Evolutionary conservation across 257 asterid genomes (phyloP).

Genomic region (Capsicum rhomboideum): DNA sequence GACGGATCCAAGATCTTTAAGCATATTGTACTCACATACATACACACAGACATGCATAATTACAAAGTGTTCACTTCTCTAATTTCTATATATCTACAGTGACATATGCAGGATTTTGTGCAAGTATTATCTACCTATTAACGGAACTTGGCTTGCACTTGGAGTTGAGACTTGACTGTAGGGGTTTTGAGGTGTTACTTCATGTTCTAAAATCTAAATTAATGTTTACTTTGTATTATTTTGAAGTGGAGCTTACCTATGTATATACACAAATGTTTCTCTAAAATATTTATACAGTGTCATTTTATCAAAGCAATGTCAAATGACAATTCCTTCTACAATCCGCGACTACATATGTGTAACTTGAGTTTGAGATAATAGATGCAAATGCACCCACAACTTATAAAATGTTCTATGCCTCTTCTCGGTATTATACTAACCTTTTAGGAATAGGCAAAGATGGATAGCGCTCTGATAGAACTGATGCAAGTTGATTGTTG

Average conservation of each 20-base stretch:
- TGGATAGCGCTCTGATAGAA: constrained; percentile 55
- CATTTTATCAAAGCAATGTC: background rate
- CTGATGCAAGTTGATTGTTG: constrained; percentile 36
- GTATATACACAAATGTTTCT: background rate
- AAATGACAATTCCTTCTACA: background rate
- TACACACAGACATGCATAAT: background rate
- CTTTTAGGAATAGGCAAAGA: constrained; percentile 58
- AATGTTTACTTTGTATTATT: background rate
- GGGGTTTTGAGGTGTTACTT: background rate
- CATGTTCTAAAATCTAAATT: background rate
- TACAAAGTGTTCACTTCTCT: background rate
- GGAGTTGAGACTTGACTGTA: background rate
- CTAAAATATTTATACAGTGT: background rate
- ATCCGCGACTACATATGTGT: background rate
- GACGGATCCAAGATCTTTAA: background rate
- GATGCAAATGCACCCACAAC: background rate
- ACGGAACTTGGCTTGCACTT: background rate
- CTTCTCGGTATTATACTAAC: constrained; percentile 4
- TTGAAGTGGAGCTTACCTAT: background rate
- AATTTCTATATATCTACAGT: background rate
- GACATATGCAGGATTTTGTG: background rate
- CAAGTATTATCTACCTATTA: background rate
- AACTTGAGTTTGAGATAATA: background rate
- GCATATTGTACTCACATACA: background rate
- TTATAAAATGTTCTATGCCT: background rate